Evolutionary conservation across 495 filamentous ascomycete genomes (phyloP).

Genomic region (Penicillium coffeae): DNA sequence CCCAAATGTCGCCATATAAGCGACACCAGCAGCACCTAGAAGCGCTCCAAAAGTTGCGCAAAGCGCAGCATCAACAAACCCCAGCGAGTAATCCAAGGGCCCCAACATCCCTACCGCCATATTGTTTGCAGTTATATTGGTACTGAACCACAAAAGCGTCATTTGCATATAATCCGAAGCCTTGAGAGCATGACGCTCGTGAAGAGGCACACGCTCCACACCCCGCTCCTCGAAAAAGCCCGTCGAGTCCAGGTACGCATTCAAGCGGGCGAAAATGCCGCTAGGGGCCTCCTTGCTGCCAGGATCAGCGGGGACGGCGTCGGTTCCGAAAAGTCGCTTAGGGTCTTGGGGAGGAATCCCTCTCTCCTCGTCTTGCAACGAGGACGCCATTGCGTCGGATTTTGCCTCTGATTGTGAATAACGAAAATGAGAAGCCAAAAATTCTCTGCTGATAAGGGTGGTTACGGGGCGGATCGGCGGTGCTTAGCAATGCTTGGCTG

Average conservation of each 20-base stretch:
- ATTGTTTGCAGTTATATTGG: conserved; percentile 63
- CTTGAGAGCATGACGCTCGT: conserved; percentile 35
- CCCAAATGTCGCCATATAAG: conserved; percentile 63
- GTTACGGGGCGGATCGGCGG: background rate
- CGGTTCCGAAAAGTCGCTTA: background rate
- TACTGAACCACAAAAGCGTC: conserved; percentile 57
- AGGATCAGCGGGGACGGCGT: background rate
- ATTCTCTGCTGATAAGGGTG: background rate
- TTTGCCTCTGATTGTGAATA: background rate
- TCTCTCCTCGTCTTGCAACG: conserved; percentile 1
- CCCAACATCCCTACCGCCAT: conserved; percentile 60
- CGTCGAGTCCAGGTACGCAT: conserved; percentile 31
- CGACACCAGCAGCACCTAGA: conserved; percentile 52
- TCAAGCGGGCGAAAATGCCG: conserved; percentile 16
- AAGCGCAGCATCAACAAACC: conserved; percentile 56
- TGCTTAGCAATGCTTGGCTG: background rate
- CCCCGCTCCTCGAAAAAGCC: conserved; percentile 60
- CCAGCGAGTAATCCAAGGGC: conserved; percentile 53
- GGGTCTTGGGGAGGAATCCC: background rate
- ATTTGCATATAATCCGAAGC: conserved; percentile 48
- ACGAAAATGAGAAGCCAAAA: background rate
- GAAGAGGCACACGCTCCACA: conserved; percentile 56
- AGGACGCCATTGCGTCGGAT: background rate
- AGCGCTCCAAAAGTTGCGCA: conserved; percentile 55
- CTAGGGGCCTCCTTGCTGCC: background rate